phyloP scores from a whole-genome alignment of 2,329 filamentous ascomycete genomes.

The Scorias spongiosa region DNA sequence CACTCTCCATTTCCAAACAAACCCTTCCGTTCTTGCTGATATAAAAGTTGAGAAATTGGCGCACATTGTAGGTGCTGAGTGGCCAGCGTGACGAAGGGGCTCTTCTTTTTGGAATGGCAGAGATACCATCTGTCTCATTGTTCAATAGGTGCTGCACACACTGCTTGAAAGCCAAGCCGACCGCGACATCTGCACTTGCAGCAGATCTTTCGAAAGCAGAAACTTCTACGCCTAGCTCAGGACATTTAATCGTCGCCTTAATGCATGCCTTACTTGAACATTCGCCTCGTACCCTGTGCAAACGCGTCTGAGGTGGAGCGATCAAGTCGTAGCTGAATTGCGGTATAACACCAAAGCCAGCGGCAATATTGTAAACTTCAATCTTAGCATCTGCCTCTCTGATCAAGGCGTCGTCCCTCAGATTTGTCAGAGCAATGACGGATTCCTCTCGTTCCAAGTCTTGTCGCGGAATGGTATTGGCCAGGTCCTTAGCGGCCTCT shows the following conservation, averaged over 20 bases:
- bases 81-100: slow-evolving; percentile 9
- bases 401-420: slow-evolving; percentile 7
- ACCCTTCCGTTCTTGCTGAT: slow-evolving; percentile 7
- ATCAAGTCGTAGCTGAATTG: slow-evolving; percentile 4
- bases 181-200: slow-evolving; percentile 20
- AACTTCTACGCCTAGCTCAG: slow-evolving; percentile 22
- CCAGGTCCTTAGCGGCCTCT: neutral
- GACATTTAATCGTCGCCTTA: slow-evolving; percentile 19
- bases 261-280: neutral
- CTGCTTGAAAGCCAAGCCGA: slow-evolving; percentile 25
- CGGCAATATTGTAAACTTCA: slow-evolving; percentile 29
- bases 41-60: slow-evolving; percentile 23
- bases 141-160: slow-evolving; percentile 16
- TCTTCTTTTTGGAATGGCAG: slow-evolving; percentile 15
- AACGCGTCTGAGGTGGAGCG: neutral
- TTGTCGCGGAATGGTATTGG: neutral
- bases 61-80: slow-evolving; percentile 24
- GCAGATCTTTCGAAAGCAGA: slow-evolving; percentile 14
- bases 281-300: neutral
- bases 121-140: slow-evolving; percentile 1
- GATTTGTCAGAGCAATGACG: slow-evolving; percentile 3
- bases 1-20: slow-evolving; percentile 10
- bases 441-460: slow-evolving; percentile 1
- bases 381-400: slow-evolving; percentile 13
- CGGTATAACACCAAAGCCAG: slow-evolving; percentile 23